Conservation (phyloP, 495 filamentous ascomycete species). For the Trichocladium uniseriatum region DNA sequence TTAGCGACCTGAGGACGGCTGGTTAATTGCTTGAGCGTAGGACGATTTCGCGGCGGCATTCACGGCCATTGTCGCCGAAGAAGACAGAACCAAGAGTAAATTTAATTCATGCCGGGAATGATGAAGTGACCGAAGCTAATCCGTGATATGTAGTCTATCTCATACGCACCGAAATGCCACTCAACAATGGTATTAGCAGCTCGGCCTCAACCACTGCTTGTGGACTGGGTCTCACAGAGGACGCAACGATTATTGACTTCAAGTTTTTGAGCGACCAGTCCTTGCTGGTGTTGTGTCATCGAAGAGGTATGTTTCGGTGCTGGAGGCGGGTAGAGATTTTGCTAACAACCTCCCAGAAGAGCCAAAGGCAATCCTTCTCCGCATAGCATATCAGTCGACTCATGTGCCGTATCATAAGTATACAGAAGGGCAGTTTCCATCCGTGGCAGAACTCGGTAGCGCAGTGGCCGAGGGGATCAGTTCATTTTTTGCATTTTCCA, state of each 20-base stretch:
- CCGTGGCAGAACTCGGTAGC: neutral
- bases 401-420: constrained; percentile 9
- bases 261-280: constrained; percentile 39
- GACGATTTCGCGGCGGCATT: constrained; percentile 23
- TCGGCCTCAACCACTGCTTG: constrained; percentile 22
- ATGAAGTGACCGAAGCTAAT: constrained; percentile 20
- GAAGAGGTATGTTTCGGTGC: constrained; percentile 22
- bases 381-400: constrained; percentile 10
- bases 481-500: constrained; percentile 21
- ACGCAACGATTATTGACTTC: constrained; percentile 35
- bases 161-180: constrained; percentile 29
- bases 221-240: constrained; percentile 32
- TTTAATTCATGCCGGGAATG: neutral
- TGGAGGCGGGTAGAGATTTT: neutral
- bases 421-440: neutral
- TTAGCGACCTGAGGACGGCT: neutral
- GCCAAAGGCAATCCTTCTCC: constrained; percentile 10
- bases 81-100: constrained; percentile 20
- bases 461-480: constrained; percentile 1
- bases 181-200: constrained; percentile 38
- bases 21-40: constrained; percentile 21
- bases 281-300: constrained; percentile 37
- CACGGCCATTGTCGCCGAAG: constrained; percentile 27
- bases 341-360: constrained; percentile 16
- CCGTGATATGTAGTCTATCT: constrained; percentile 33